Conservation (phyloP, 768 basidiomycete species). For the Podaxis sp. region DNA sequence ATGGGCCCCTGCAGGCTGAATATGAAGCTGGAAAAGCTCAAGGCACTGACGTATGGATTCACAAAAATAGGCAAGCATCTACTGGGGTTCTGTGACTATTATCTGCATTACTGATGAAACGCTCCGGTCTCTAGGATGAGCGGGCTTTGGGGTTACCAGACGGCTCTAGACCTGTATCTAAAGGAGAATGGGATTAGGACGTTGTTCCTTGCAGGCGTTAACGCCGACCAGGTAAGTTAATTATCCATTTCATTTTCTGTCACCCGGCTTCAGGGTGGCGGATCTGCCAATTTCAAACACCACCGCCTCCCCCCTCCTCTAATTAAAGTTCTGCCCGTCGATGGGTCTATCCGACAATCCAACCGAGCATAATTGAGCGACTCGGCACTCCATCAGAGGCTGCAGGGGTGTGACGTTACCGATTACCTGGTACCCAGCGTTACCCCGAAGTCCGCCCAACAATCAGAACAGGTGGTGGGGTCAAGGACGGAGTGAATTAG, state of each 20-base stretch:
- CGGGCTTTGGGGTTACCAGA: conserved; percentile 63
- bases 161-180: conserved; percentile 60
- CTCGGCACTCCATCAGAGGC: not conserved
- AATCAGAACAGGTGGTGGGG: not conserved
- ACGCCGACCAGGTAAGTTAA: conserved; percentile 56
- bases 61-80: conserved; percentile 57
- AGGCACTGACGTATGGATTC: conserved; percentile 70
- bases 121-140: conserved; percentile 47
- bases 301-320: not conserved
- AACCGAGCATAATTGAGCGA: not conserved
- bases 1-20: conserved; percentile 58
- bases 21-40: conserved; percentile 48
- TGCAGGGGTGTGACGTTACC: not conserved
- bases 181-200: conserved; percentile 62
- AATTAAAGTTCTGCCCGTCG: not conserved
- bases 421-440: not conserved
- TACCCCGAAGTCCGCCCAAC: not conserved
- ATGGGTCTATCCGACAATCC: not conserved
- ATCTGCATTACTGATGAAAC: not conserved
- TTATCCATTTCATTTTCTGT: not conserved
- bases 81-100: not conserved
- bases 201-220: conserved; percentile 63
- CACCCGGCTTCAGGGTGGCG: not conserved
- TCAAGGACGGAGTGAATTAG: not conserved
- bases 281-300: conserved; percentile 3